Conservation (phyloP, 2,329 filamentous ascomycete genomes). For the Camillea tinctor region DNA sequence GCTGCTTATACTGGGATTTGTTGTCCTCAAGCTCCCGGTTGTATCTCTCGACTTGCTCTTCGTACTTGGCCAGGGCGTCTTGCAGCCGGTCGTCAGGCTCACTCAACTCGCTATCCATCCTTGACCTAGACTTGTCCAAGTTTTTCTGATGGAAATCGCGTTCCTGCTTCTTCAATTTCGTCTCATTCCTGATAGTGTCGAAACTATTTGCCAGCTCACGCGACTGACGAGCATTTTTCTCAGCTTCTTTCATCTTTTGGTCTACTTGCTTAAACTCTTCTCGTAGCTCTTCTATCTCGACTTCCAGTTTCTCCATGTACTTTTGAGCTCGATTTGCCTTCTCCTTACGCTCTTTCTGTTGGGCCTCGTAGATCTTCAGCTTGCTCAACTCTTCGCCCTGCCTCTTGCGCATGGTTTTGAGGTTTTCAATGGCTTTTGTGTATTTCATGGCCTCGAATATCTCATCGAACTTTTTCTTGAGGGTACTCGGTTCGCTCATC, state of each 20-base stretch:
- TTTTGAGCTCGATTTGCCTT: constrained; percentile 72
- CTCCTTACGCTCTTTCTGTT: constrained; percentile 82
- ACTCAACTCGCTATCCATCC: constrained; percentile 69
- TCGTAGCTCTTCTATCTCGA: constrained; percentile 62
- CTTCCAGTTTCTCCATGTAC: constrained; percentile 31
- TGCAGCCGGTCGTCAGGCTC: constrained; percentile 78
- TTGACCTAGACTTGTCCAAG: constrained; percentile 66
- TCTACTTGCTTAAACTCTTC: constrained; percentile 58
- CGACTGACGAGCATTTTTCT: constrained; percentile 60
- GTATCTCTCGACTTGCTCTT: constrained; percentile 68
- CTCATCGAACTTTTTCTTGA: constrained; percentile 95
- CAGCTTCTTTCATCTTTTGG: constrained; percentile 59
- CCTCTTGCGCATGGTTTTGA: constrained; percentile 82
- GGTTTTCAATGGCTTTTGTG: constrained; percentile 94
- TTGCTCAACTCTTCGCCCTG: constrained; percentile 73
- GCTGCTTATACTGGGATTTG: constrained; percentile 62
- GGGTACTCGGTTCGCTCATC: constrained; percentile 77
- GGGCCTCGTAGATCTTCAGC: constrained; percentile 71
- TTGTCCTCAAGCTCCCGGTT: constrained; percentile 62
- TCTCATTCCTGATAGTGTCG: constrained; percentile 69
- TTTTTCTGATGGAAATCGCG: constrained; percentile 68
- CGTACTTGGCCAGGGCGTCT: constrained; percentile 71
- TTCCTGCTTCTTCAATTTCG: constrained; percentile 75
- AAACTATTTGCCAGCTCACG: constrained; percentile 73
- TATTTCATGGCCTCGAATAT: constrained; percentile 98